Evolutionary conservation across 352 stramenopile genomes (phyloP).

Genomic region (Chrysophaeum taylorii): DNA sequence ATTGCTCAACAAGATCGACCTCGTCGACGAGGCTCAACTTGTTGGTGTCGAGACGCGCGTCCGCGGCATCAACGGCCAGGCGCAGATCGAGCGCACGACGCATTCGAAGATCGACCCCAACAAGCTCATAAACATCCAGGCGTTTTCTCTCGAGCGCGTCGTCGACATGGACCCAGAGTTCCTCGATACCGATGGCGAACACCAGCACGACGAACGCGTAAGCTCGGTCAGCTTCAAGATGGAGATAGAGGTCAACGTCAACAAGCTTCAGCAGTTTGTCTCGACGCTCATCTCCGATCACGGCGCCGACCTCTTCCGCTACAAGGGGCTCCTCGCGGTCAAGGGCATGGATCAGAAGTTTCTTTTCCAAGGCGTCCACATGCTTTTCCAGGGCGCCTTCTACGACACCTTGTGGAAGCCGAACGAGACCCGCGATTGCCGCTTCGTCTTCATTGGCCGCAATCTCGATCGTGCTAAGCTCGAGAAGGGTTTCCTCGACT

Average conservation of each 20-base stretch:
- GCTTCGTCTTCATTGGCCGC: conserved; percentile 74
- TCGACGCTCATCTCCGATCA: conserved; percentile 58
- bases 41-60: conserved; percentile 20
- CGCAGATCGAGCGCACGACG: not conserved
- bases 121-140: not conserved
- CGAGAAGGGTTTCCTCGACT: conserved; percentile 37
- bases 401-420: conserved; percentile 29
- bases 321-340: conserved; percentile 74
- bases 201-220: conserved; percentile 43
- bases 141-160: not conserved
- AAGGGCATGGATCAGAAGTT: conserved; percentile 68
- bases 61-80: conserved; percentile 28
- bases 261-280: conserved; percentile 61
- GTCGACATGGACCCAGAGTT: conserved; percentile 8
- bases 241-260: conserved; percentile 51
- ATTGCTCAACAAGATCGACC: conserved; percentile 89
- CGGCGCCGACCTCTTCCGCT: conserved; percentile 64
- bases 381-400: conserved; percentile 63
- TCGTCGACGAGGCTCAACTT: conserved; percentile 42
- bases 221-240: conserved; percentile 35
- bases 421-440: conserved; percentile 49
- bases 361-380: conserved; percentile 76
- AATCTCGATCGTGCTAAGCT: conserved; percentile 39
- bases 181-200: conserved; percentile 28
- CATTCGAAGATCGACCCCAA: not conserved